Evolutionary conservation across 2,329 filamentous ascomycete genomes (phyloP), one percentile per base, ranked within the genome.

Genomic region (Alternaria alternata): DNA sequence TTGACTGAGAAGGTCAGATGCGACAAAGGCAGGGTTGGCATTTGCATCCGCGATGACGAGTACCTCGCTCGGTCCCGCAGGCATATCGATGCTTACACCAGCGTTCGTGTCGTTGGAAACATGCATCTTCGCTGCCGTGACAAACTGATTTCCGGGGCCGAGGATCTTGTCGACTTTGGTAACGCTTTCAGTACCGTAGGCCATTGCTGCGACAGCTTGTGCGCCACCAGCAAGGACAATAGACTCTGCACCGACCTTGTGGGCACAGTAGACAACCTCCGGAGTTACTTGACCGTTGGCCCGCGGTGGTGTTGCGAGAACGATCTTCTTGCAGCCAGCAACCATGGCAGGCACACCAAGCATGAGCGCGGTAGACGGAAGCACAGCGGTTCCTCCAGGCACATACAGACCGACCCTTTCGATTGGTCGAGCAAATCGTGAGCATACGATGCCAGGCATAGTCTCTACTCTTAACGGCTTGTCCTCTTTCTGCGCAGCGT

Each of bases 111-210:
- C 95, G 79, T 99, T 99, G 80, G 91, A 92, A 43, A 99, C 95
- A 71, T 94, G 86, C 95, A 99, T 99, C 87, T 99, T 99, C 53
- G 92, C 95, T 0, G 95, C 95, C 0, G 95, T 99, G 41, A 99
- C 95, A 75, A 98, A 99, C 79, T 98, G 95, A 81, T 99, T 99
- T 36, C 95, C 95, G 3, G 95, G 95, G 0, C 95, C 95, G 12
- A 98, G 88, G 70, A 99, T 97, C 87, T 99, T 99, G 85, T 99
- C 95, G 7, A 99, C 95, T 83, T 99, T 99, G 79, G 85, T 92
- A 51, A 99, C 88, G 70, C 89, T 94, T 80, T 97, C 91, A 0
- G 95, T 99, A 48, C 95, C 95, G 81, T 99, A 99, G 2, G 95
- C 95, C 90, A 99, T 91, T 48, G 95, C 95, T 20, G 94, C 95